Conservation (phyloP, 78 protist species). For the Dictyostelium firmibasis region DNA sequence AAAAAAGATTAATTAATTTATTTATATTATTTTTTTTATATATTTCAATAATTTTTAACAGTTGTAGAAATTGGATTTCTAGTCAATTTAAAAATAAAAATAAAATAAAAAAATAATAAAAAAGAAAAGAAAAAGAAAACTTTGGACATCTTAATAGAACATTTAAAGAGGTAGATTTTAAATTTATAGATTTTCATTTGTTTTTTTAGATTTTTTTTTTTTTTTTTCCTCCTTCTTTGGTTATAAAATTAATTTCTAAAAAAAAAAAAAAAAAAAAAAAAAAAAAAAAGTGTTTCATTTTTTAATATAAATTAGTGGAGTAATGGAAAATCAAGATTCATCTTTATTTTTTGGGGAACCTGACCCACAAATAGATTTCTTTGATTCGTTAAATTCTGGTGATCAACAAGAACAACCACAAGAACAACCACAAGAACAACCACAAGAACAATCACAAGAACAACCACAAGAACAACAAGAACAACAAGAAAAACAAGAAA, state of each 20-base stretch:
- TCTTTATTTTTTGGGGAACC: constrained; percentile 5
- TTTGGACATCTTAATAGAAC: too few relatives aligned
- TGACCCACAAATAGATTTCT: constrained; percentile 4
- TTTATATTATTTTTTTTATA: not conserved
- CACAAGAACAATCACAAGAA: not conserved
- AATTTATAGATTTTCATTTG: too few relatives aligned
- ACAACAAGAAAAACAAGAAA: too few relatives aligned
- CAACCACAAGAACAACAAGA: not conserved
- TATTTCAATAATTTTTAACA: not conserved
- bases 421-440: not conserved
- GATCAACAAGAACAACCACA: not conserved
- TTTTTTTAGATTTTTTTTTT: not conserved
- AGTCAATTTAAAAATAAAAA: not conserved
- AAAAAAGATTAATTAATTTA: not conserved
- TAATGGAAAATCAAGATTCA: constrained; percentile 24
- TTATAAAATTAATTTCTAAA: too few relatives aligned
- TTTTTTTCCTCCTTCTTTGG: too few relatives aligned
- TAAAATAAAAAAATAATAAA: not conserved
- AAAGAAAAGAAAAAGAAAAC: not conserved
- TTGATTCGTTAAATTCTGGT: constrained; percentile 18
- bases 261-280: too few relatives aligned
- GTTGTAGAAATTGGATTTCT: not conserved
- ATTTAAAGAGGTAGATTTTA: not conserved
- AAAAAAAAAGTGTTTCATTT: too few relatives aligned
- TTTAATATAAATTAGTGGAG: not conserved